Conservation (phyloP, 768 basidiomycete species). For the Russula sp. region DNA sequence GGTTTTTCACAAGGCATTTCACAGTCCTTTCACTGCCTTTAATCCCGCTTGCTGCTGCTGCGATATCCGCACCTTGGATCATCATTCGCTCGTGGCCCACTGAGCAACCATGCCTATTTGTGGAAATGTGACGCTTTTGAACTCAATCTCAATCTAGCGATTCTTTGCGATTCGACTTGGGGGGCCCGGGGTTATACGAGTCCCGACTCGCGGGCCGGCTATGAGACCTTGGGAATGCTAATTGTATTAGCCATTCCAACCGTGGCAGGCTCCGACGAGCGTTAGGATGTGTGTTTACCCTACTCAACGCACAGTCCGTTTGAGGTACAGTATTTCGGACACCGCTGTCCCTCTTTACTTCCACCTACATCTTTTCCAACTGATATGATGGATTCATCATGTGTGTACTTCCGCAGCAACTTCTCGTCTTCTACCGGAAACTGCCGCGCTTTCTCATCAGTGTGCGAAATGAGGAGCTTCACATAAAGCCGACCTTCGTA, state of each 20-base stretch:
- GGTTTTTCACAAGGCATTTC: too few species aligned
- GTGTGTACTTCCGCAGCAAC: neutral
- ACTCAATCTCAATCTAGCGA: too few species aligned
- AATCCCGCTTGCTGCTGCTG: too few species aligned
- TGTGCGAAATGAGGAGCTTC: neutral
- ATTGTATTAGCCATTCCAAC: neutral
- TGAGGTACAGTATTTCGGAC: neutral
- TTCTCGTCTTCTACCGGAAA: neutral
- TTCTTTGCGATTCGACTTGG: too few species aligned
- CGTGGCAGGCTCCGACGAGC: neutral
- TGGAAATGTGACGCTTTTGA: too few species aligned
- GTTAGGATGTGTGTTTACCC: neutral
- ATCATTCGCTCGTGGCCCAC: too few species aligned
- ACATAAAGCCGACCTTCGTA: neutral
- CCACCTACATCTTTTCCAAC: neutral
- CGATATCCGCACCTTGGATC: too few species aligned
- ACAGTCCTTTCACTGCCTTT: too few species aligned
- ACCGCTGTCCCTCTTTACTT: neutral
- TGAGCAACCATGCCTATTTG: too few species aligned
- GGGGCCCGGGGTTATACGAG: too few species aligned
- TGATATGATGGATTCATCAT: neutral
- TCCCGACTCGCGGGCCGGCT: neutral
- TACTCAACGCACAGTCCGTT: neutral
- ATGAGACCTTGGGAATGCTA: neutral
- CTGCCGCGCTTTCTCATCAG: neutral